Base-by-base conservation (phyloP, 2,329 filamentous ascomycete species). In the Tolypocladium nubicola region DNA sequence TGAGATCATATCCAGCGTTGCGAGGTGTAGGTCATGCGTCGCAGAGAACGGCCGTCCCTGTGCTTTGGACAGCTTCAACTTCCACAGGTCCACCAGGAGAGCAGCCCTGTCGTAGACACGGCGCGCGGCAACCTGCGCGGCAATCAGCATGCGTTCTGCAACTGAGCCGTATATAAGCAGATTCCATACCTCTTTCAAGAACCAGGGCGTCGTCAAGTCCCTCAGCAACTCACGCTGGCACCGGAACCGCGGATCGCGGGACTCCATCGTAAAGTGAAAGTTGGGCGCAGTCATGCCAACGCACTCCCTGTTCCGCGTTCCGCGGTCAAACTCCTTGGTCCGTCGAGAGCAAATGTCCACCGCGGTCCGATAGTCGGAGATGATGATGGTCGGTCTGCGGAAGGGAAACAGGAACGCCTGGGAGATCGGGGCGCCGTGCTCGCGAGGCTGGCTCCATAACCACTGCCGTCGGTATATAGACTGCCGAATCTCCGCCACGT, bases 191-290 rank as follows among this genome's bases (percentile, higher is more conserved):
- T 65, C 60, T 49, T 70, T 62, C 23, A 75, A 59, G 54, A 75
- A 74, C 11, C 54, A 62, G 0, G 71, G 68, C 2, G 70, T 64
- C 73, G 75, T 73, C 8, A 74, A 61, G 45, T 74, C 72, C 49
- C 66, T 63, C 4, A 73, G 59, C 3, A 75, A 64, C 47, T 68
- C 65, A 54, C 64, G 69, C 47, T 72, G 68, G 16, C 45, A 53
- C 60, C 66, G 71, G 60, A 68, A 70, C 8, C 66, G 62, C 3
- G 69, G 66, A 56, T 72, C 65, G 11, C 62, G 56, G 7, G 68
- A 67, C 45, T 62, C 56, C 68, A 73, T 70, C 6, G 62, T 61
- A 56, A 73, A 69, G 59, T 74, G 72, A 38, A 66, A 67, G 39
- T 64, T 61, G 4, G 65, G 66, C 11, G 64, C 61, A 14, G 59